Evolutionary conservation across 305 asterid species (phyloP).

Genomic region (Rubia tinctorum): DNA sequence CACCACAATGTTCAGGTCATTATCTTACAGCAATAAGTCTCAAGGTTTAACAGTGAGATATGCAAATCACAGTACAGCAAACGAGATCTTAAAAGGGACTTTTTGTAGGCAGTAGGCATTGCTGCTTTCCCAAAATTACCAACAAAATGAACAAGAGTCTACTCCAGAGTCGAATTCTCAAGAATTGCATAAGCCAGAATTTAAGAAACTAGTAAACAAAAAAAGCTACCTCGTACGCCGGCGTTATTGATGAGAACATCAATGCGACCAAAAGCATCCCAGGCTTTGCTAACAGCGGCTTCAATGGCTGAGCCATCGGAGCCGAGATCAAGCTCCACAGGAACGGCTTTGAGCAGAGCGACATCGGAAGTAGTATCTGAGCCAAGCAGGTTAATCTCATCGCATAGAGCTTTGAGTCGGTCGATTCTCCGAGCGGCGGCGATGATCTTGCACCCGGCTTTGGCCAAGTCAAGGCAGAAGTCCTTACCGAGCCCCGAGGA

Average conservation of each 20-base stretch:
- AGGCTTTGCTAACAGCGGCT: slow-evolving; percentile 51
- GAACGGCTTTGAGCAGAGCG: slow-evolving; percentile 34
- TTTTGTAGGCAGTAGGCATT: too few relatives aligned
- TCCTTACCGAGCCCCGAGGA: slow-evolving; percentile 69
- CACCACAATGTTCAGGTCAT: not conserved
- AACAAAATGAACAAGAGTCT: too few relatives aligned
- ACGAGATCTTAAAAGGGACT: too few relatives aligned
- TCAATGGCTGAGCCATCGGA: slow-evolving; percentile 39
- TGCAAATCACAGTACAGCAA: not conserved
- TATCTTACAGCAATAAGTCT: not conserved
- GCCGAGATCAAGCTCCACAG: slow-evolving; percentile 54
- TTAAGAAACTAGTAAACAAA: not conserved
- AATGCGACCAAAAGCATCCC: slow-evolving; percentile 69
- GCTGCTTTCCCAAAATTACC: too few relatives aligned
- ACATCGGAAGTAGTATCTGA: not conserved
- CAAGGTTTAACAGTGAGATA: not conserved
- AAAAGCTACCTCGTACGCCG: slow-evolving; percentile 29
- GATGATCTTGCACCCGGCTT: slow-evolving; percentile 60
- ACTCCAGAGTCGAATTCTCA: not conserved
- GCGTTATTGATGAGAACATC: slow-evolving; percentile 62
- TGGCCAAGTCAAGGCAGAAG: slow-evolving; percentile 50
- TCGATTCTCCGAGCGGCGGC: slow-evolving; percentile 64
- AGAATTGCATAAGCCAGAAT: not conserved
- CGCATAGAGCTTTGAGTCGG: slow-evolving; percentile 50
- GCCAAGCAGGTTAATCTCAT: slow-evolving; percentile 40